Evolutionary conservation across 108 stramenopile genomes (phyloP).

Genomic region (Heterococcus sp.): DNA sequence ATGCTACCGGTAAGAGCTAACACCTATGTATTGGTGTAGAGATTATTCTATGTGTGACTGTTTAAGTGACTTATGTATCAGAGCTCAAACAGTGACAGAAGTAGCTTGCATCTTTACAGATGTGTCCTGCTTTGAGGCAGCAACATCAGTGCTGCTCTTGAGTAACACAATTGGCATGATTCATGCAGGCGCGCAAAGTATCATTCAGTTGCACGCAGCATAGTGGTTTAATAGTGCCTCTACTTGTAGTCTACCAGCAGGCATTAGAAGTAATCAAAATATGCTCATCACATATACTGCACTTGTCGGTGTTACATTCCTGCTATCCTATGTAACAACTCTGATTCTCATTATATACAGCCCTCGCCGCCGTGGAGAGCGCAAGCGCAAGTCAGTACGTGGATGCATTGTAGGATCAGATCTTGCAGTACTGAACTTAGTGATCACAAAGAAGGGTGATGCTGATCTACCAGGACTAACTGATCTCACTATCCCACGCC

Average conservation of each 20-base stretch:
- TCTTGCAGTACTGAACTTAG: constrained; percentile 96
- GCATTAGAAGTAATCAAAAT: not conserved
- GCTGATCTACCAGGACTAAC: constrained; percentile 87
- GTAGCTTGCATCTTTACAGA: not conserved
- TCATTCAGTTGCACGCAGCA: not conserved
- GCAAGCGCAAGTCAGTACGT: constrained; percentile 98
- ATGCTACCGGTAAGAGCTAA: constrained; percentile 41
- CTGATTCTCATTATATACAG: not conserved
- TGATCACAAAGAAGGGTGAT: constrained; percentile 90
- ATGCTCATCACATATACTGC: not conserved
- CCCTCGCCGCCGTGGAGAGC: constrained; percentile 91
- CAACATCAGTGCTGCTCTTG: not conserved
- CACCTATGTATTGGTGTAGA: not conserved
- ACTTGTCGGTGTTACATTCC: not conserved
- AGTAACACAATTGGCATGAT: not conserved
- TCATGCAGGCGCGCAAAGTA: not conserved
- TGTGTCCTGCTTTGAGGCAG: too few relatives aligned
- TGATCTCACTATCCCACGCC: constrained; percentile 83
- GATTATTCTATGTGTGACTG: constrained; percentile 1
- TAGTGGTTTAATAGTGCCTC: not conserved
- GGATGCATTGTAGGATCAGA: constrained; percentile 98
- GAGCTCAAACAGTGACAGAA: not conserved
- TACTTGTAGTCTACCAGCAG: not conserved
- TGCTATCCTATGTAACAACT: constrained; percentile 72
- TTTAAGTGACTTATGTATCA: constrained; percentile 57